Evolutionary conservation across 192 early-diverging fungal species (phyloP).

Genomic region (Umbelopsis vinacea): DNA sequence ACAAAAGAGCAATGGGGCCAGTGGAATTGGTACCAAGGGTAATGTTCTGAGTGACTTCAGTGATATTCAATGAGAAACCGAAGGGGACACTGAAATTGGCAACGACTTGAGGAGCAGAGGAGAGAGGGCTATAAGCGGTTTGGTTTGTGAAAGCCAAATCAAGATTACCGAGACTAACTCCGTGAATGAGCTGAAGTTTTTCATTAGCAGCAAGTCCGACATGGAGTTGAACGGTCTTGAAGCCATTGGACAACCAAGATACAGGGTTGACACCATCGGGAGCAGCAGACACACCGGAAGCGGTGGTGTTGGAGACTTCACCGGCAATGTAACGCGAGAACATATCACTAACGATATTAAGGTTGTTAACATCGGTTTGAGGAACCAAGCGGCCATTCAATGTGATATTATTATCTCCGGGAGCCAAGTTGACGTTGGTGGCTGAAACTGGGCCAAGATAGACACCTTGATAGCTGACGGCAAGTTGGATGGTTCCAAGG

Average conservation of each 20-base stretch:
- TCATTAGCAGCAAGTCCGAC: constrained; percentile 49
- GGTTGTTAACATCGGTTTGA: constrained; percentile 46
- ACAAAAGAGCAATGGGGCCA: constrained; percentile 41
- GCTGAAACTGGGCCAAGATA: constrained; percentile 53
- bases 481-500: constrained; percentile 56
- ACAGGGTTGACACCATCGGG: constrained; percentile 55
- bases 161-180: constrained; percentile 53
- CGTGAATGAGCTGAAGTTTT: constrained; percentile 54
- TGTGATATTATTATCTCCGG: constrained; percentile 47
- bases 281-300: constrained; percentile 53
- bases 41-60: constrained; percentile 57
- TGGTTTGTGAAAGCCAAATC: constrained; percentile 54
- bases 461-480: constrained; percentile 47
- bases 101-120: constrained; percentile 46
- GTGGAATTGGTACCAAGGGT: constrained; percentile 39
- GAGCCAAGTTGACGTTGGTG: constrained; percentile 41
- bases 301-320: constrained; percentile 46
- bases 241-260: constrained; percentile 52
- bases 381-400: constrained; percentile 55
- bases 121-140: constrained; percentile 53
- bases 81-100: constrained; percentile 63
- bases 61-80: constrained; percentile 60
- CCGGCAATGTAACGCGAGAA: constrained; percentile 60
- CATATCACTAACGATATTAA: constrained; percentile 49
- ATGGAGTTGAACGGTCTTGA: constrained; percentile 52